phyloP scores from a whole-genome alignment of 495 filamentous ascomycete species.

The Tuber indicum region DNA sequence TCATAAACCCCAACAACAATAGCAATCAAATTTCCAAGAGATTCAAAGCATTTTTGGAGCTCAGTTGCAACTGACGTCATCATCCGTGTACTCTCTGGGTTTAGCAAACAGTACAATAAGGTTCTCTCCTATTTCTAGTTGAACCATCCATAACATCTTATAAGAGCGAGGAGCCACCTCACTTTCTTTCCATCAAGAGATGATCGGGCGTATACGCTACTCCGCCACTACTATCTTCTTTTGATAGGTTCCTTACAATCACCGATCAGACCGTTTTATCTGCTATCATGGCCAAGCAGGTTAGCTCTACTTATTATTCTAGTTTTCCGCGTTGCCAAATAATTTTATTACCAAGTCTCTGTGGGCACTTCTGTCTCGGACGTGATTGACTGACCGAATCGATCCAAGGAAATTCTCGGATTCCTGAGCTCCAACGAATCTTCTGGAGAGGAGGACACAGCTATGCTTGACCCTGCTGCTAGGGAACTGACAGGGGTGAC shows the following conservation, averaged over 20 bases:
- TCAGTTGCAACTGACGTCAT: background rate
- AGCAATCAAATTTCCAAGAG: background rate
- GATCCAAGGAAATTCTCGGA: background rate
- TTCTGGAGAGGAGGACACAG: background rate
- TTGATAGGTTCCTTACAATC: background rate
- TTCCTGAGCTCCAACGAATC: background rate
- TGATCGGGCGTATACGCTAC: background rate
- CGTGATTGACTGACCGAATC: background rate
- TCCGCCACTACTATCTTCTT: background rate
- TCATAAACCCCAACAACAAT: background rate
- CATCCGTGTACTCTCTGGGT: background rate
- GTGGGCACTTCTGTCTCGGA: background rate
- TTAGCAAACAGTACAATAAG: background rate
- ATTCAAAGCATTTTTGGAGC: background rate
- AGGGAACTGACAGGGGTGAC: background rate
- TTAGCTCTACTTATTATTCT: background rate
- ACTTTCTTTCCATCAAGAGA: background rate
- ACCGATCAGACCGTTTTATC: background rate
- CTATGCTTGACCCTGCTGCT: background rate
- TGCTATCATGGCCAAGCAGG: background rate
- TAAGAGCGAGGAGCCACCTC: background rate
- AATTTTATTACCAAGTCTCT: background rate
- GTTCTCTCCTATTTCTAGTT: background rate
- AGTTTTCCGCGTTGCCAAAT: background rate
- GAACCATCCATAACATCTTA: background rate